These are phyloP conservation scores for Buddleja alternifolia DNA, from an alignment of 257 asterid genomes.

Conservation along the genomic window DNA sequence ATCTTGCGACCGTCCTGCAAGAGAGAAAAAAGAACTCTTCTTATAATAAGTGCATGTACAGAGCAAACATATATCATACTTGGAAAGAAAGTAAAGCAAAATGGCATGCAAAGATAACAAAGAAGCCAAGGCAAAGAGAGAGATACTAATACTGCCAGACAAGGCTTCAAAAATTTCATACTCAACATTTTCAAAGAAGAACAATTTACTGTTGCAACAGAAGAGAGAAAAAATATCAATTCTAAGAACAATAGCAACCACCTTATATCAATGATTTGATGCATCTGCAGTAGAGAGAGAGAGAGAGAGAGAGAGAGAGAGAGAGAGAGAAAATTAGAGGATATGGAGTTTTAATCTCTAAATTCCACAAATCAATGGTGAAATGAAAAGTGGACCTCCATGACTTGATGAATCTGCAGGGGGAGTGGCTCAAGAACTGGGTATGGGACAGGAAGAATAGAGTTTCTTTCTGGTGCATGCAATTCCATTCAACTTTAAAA, in stretches of 20 bases:
- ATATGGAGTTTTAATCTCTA: too few relatives aligned
- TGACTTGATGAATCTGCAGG: neutral
- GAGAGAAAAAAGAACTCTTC: neutral
- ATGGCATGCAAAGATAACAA: neutral
- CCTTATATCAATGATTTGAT: too few relatives aligned
- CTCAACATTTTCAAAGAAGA: neutral
- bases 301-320: too few relatives aligned
- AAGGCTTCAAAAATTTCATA: neutral
- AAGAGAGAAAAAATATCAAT: neutral
- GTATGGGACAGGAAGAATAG: neutral
- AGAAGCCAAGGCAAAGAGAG: neutral
- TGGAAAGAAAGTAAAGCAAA: neutral
- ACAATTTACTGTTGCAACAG: neutral
- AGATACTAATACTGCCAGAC: neutral
- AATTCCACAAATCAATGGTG: too few relatives aligned
- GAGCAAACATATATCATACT: neutral
- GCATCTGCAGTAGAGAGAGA: too few relatives aligned
- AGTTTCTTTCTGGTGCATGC: neutral
- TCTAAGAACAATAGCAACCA: neutral
- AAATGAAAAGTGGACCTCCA: neutral
- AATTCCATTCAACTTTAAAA: neutral
- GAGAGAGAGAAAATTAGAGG: too few relatives aligned
- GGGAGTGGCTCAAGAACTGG: neutral
- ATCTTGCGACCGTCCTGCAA: constrained; percentile 61
- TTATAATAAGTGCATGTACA: neutral